Base-by-base conservation (phyloP, 1,284 basidiomycete species). In the Coniferiporia sulphurascens region DNA sequence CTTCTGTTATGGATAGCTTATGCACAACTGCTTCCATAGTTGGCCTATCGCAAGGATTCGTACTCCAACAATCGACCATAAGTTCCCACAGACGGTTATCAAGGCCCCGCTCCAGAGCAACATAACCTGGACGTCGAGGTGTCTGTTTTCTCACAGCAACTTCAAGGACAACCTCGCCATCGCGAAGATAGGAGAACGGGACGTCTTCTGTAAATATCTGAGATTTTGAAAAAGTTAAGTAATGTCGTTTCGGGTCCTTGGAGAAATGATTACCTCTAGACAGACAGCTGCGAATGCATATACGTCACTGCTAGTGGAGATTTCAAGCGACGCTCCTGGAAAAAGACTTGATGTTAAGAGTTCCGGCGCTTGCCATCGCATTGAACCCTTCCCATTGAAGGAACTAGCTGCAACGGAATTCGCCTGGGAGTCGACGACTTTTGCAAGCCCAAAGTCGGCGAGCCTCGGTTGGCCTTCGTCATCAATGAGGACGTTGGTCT, bases 281-380 rank as follows among this genome's bases (percentile, higher is more conserved):
- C 56, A 58, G 9, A 58, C 56, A 21, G 17, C 22, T 12, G 56
- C 49, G 35, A 58, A 58, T 21, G 56, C 56, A 45, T 58, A 58
- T n/a, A 53, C 43, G 34, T 58, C 56, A 50, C 50, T 58, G 12
- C 34, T 43, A 9, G 56, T 58, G 17, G 56, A 52, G 12, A 46
- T 36, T 35, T n/a, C 44, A 12, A n/a, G 38, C 8, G 36, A n/a
- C 6, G 21, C 36, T 6, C 48, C 56, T 4, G 32, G 22, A 35
- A 58, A 58, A 7, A 22, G 34, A 46, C 36, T 27, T n/a, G 51
- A 34, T 32, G 43, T 35, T 6, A 58, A 38, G n/a, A 58, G 51
- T 34, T 58, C 56, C 8, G 56, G 56, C 3, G 56, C 32, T 32
- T 58, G 56, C 56, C 56, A 58, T 3, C 56, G 50, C 32, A 58